Base-by-base conservation (phyloP, 352 stramenopile genomes). In the Pythium chondricola region DNA sequence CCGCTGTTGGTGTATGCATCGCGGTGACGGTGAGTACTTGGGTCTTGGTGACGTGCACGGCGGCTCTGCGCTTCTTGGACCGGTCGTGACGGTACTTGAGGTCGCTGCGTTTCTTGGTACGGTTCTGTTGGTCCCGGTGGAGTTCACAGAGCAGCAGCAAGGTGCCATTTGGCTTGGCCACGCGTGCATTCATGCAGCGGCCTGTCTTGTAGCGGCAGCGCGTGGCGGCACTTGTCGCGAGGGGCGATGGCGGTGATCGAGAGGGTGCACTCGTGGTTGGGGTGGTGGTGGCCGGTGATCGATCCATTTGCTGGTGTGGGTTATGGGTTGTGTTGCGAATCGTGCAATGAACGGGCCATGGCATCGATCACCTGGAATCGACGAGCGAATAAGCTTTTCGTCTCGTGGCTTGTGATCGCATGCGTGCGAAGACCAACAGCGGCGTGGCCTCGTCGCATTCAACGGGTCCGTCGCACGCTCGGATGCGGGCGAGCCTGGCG, bases 71-170 rank as follows among this genome's bases (percentile, higher is more conserved):
- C 46, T 86, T 85, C 49, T 70, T 71, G 35, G 73, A 69, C 14
- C 78, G 78, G 42, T 86, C 54, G 24, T 83, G 69, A 14, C 79
- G 67, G 59, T 85, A 87, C 52, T 90, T 88, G 54, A 85, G 76
- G 51, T 93, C 81, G 45, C 78, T 90, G 7, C 78, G 76, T 56
- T 90, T 90, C 64, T 93, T 93, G 21, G 80, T 91, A n/a, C 80
- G 69, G 43, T 93, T 93, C 53, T 91, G 79, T 52, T 91, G 81
- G 48, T 69, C 70, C 31, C 82, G 79, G 37, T 93, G 82, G 55
- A 83, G 78, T 52, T 93, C 77, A 40, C 82, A 93, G 16, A 93
- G 74, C 42, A 89, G 58, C 11, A 91, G 63, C 4, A 82, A 61
- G 20, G 67, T 79, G 26, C 82, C 79, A 43, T 91, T 91, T 17